These are phyloP conservation scores for Effrenium voratum DNA, from an alignment of 73 alveolate genomes.

Conservation along the genomic window DNA sequence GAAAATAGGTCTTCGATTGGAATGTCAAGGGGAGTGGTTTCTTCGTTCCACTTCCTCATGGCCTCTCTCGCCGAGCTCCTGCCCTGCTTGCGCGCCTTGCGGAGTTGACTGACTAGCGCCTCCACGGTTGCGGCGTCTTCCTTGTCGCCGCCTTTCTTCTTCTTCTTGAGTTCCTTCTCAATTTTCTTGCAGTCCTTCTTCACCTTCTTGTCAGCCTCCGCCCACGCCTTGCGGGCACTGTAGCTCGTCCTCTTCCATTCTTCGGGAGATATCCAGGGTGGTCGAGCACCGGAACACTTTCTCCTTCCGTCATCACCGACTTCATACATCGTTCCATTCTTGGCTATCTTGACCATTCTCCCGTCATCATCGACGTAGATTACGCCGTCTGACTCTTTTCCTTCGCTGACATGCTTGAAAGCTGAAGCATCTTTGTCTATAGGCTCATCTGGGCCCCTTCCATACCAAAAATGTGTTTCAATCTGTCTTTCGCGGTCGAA, in stretches of 20 bases:
- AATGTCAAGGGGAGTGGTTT: too few relatives aligned
- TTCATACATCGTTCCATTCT: background rate
- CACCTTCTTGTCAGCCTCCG: background rate
- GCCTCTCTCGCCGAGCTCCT: too few relatives aligned
- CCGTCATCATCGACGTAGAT: background rate
- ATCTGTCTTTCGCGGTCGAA: too few relatives aligned
- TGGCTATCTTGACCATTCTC: too few relatives aligned
- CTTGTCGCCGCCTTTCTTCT: background rate
- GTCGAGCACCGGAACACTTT: too few relatives aligned
- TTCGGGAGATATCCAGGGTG: background rate
- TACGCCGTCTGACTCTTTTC: background rate
- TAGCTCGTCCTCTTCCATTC: background rate
- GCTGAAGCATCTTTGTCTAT: background rate
- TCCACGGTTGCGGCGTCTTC: background rate
- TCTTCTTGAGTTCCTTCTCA: background rate
- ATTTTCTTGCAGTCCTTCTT: background rate
- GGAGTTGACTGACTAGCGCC: background rate
- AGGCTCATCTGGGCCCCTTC: background rate
- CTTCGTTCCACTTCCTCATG: too few relatives aligned
- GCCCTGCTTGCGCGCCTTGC: too few relatives aligned
- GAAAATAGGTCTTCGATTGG: too few relatives aligned
- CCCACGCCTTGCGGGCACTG: background rate
- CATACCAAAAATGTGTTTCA: too few relatives aligned
- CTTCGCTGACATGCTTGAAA: background rate
- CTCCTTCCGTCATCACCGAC: background rate